Percentiles rank a stretch among this genome's conserved stretches.
These are phyloP conservation scores for Roridomyces roridus DNA, from an alignment of 768 basidiomycete genomes.

Conservation along the genomic window DNA sequence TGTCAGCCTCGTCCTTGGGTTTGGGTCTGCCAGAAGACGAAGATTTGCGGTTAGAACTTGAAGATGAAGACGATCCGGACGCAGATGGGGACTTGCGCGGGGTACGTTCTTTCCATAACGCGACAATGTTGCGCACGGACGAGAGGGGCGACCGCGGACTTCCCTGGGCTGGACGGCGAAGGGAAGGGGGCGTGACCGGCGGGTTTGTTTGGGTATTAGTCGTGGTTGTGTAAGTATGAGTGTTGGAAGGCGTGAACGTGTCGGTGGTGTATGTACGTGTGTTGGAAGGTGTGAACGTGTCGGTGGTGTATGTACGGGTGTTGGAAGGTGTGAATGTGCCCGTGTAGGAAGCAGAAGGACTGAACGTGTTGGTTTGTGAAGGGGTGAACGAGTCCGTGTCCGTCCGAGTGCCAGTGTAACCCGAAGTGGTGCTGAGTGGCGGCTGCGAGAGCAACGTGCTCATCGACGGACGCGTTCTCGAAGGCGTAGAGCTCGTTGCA, in stretches of 20 bases:
- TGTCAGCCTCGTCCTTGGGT: slow-evolving; percentile 1
- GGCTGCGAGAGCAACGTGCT: slow-evolving; percentile 20
- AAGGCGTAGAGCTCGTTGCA: slow-evolving; percentile 25
- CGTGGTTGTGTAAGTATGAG: slow-evolving; percentile 49
- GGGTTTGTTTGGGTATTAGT: slow-evolving; percentile 45
- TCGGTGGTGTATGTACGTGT: slow-evolving; percentile 37
- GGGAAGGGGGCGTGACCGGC: slow-evolving; percentile 54
- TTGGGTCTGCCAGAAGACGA: not conserved
- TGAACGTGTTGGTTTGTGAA: slow-evolving; percentile 45
- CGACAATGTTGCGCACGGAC: slow-evolving; percentile 80
- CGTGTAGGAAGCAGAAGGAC: slow-evolving; percentile 19
- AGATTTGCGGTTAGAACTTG: slow-evolving; percentile 32
- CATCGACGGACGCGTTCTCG: slow-evolving; percentile 23
- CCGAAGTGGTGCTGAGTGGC: slow-evolving; percentile 14
- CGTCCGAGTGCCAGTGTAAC: slow-evolving; percentile 36
- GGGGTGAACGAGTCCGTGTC: too few relatives aligned
- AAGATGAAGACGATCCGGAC: slow-evolving; percentile 42
- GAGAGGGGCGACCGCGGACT: slow-evolving; percentile 75
- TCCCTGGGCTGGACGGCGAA: slow-evolving; percentile 64
- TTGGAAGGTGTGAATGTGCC: slow-evolving; percentile 33
- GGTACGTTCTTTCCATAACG: slow-evolving; percentile 81
- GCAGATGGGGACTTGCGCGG: slow-evolving; percentile 47
- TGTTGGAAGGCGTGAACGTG: slow-evolving; percentile 24
- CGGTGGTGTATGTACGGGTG: too few relatives aligned
- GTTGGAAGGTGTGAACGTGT: slow-evolving; percentile 31